Evolutionary conservation across 768 basidiomycete genomes (phyloP).

Genomic region (Naganishia onofrii): DNA sequence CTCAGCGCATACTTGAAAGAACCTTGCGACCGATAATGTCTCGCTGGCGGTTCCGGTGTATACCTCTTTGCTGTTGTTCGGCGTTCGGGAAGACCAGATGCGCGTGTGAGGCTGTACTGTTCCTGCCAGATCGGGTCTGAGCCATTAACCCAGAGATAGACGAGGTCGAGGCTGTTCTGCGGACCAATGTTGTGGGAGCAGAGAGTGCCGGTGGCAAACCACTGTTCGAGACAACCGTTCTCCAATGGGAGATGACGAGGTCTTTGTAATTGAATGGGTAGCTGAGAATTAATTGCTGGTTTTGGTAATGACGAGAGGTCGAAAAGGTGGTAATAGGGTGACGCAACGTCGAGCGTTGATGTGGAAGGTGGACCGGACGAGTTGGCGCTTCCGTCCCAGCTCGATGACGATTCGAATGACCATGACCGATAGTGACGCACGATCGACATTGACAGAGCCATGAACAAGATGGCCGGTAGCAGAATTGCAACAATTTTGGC

Average conservation of each 20-base stretch:
- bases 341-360: background rate
- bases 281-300: background rate
- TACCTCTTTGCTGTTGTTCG: background rate
- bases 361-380: background rate
- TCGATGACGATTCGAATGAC: background rate
- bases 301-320: background rate
- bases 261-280: background rate
- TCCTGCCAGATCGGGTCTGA: constrained; percentile 39
- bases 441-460: background rate
- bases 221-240: constrained; percentile 2
- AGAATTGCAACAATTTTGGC: background rate
- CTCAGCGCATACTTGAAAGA: constrained; percentile 44
- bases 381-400: background rate
- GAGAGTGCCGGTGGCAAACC: background rate
- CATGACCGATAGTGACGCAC: background rate
- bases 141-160: constrained; percentile 42
- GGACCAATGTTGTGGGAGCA: background rate
- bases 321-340: constrained; percentile 4
- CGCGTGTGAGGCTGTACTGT: constrained; percentile 13
- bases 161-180: constrained; percentile 6
- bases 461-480: background rate
- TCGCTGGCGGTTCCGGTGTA: constrained; percentile 26
- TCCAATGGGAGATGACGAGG: background rate
- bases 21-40: constrained; percentile 46
- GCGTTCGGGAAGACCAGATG: background rate